These are phyloP conservation scores for Eutrema heterophyllum DNA, from an alignment of 345 rosid species.

Conservation along the genomic window DNA sequence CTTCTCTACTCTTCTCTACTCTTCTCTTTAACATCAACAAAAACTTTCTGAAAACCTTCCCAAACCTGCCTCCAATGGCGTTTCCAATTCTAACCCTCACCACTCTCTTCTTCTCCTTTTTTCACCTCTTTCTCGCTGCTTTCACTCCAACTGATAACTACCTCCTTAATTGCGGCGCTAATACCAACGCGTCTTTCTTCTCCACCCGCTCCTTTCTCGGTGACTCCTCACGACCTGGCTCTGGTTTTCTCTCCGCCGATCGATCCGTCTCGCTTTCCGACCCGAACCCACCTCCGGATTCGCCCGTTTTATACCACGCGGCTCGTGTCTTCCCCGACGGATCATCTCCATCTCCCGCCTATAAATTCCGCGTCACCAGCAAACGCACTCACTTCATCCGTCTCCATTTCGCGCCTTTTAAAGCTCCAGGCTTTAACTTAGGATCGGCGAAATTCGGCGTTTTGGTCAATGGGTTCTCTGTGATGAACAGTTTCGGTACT, in stretches of 20 bases:
- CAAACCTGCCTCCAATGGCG: conserved; percentile 28
- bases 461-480: conserved; percentile 42
- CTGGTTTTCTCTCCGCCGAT: conserved; percentile 35
- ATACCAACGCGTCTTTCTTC: conserved; percentile 43
- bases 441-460: conserved; percentile 52
- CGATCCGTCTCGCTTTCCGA: conserved; percentile 45
- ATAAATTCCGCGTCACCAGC: conserved; percentile 42
- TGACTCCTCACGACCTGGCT: conserved; percentile 48
- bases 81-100: conserved; percentile 1
- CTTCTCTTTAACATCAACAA: background rate
- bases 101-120: conserved; percentile 29
- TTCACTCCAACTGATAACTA: conserved; percentile 71
- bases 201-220: conserved; percentile 52
- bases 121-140: conserved; percentile 25
- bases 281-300: conserved; percentile 50
- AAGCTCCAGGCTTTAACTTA: conserved; percentile 42
- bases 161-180: conserved; percentile 77
- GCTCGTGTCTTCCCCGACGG: conserved; percentile 32
- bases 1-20: background rate
- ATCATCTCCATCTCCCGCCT: conserved; percentile 17
- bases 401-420: conserved; percentile 85
- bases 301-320: conserved; percentile 51
- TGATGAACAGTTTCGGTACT: conserved; percentile 46
- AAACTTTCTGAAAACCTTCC: background rate
- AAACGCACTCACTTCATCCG: conserved; percentile 79